A percentile compares a stretch with the other conserved stretches of the same genome.
Conservation (phyloP, 306 rosid genomes). For the Sindora glabra region DNA sequence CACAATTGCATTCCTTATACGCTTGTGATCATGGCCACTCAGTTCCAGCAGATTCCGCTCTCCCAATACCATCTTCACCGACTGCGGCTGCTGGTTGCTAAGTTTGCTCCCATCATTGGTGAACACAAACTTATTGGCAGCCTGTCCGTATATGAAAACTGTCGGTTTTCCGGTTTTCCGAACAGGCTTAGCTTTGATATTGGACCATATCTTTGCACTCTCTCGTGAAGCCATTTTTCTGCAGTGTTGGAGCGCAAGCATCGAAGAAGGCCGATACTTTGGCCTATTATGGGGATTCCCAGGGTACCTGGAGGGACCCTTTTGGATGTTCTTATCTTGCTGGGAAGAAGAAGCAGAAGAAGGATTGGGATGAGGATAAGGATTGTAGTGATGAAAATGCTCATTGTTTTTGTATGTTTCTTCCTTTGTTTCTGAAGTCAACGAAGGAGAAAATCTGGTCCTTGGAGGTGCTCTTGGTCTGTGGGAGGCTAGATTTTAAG, state of each 20-base stretch:
- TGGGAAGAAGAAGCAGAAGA: constrained; percentile 18
- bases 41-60: constrained; percentile 45
- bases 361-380: constrained; percentile 23
- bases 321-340: constrained; percentile 8
- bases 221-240: constrained; percentile 37
- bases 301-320: constrained; percentile 44
- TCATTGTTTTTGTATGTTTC: constrained; percentile 17
- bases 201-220: constrained; percentile 59
- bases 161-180: constrained; percentile 69
- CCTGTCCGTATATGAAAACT: constrained; percentile 57
- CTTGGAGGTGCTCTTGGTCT: too few relatives aligned
- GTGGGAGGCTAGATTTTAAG: too few relatives aligned
- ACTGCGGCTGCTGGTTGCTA: constrained; percentile 37
- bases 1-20: constrained; percentile 53
- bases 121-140: constrained; percentile 65
- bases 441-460: too few relatives aligned
- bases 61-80: constrained; percentile 42
- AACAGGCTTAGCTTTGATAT: constrained; percentile 66
- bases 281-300: constrained; percentile 44
- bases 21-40: constrained; percentile 51
- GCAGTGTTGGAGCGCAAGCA: constrained; percentile 44
- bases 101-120: neutral
- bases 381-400: neutral
- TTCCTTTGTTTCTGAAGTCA: neutral
- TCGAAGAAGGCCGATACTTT: constrained; percentile 33